Evolutionary conservation across 2,329 filamentous ascomycete genomes (phyloP), one percentile per base, ranked within the genome.

Genomic region (Cryphonectria japonica): DNA sequence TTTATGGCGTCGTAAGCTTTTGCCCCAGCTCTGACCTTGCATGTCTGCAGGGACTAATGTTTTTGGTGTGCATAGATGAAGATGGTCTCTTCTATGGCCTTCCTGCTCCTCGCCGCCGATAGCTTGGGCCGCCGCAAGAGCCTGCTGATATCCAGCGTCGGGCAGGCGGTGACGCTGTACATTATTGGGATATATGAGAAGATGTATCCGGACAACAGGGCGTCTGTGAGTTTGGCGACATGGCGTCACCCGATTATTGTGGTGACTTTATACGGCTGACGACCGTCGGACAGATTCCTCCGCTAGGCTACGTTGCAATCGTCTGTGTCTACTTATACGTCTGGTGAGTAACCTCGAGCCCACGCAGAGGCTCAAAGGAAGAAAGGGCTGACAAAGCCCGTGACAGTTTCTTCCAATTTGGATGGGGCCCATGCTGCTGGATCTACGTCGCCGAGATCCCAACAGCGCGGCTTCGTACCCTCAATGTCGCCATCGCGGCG

Each of bases 251-350:
- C 26, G 7, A 3, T 9, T 19, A 6, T 2, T 67, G 37, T 26
- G 34, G 6, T 16, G 34, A 39, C n/a, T 62, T 11, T 16, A 34
- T 29, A 52, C 22, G 6, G n/a, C 22, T 43, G n/a, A 60, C 4
- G 7, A 37, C 13, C 14, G 32, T 43, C 46, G 26, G n/a, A 39
- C n/a, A 82, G 79, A 82, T 93, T 16, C 87, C 90, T 1, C 82
- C 88, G 0, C 90, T 92, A 2, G 91, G 91, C 39, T 93, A 93
- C 76, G 85, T 92, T 39, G 91, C 91, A 2, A 86, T 93, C 1
- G 86, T 91, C 34, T 91, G 88, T 78, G 91, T 93, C 71, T 94
- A 91, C 82, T 83, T 93, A 26, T 93, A 92, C 80, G 91, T 91
- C 0, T 87, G 74, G 77, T 81, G 75, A 76, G 80, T 78, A 8